Conservation (phyloP, 106 monocot genomes). For the Iris macrosiphon region DNA sequence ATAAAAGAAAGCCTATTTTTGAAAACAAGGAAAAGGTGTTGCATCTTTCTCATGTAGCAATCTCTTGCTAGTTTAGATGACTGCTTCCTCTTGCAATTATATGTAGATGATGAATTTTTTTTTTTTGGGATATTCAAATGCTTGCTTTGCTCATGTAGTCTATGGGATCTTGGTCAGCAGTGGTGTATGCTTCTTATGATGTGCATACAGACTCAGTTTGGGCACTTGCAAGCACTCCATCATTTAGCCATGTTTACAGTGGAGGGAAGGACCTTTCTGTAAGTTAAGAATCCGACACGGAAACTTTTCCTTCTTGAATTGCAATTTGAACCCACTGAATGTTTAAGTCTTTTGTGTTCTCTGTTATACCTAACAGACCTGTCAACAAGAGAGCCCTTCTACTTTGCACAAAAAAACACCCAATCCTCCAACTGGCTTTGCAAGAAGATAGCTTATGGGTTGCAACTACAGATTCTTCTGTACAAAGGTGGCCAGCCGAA, state of each 20-base stretch:
- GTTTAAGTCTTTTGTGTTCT: constrained; percentile 18
- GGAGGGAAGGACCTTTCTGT: constrained; percentile 94
- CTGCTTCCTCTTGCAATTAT: too few species aligned
- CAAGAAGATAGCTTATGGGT: constrained; percentile 92
- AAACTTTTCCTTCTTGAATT: constrained; percentile 9
- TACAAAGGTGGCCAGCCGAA: constrained; percentile 85
- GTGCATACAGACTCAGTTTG: constrained; percentile 99
- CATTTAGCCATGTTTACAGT: constrained; percentile 96
- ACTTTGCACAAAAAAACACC: constrained; percentile 81
- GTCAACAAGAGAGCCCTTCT: constrained; percentile 74
- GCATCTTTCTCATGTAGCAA: too few species aligned
- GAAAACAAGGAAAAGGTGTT: too few species aligned
- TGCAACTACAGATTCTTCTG: constrained; percentile 90
- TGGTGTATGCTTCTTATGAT: constrained; percentile 94
- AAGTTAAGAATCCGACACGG: constrained; percentile 27
- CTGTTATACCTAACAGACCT: constrained; percentile 95
- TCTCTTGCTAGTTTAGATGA: too few species aligned
- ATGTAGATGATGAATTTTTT: too few species aligned
- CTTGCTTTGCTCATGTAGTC: constrained; percentile 31
- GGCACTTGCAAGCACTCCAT: constrained; percentile 90
- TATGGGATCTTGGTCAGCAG: constrained; percentile 99
- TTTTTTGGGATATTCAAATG: constrained; percentile 3
- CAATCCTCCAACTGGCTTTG: constrained; percentile 71
- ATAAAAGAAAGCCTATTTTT: too few species aligned
- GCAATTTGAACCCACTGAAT: constrained; percentile 1